Evolutionary conservation across 2,329 filamentous ascomycete species (phyloP), one percentile per base, ranked within the genome.

Genomic region (Phialophora verrucosa): DNA sequence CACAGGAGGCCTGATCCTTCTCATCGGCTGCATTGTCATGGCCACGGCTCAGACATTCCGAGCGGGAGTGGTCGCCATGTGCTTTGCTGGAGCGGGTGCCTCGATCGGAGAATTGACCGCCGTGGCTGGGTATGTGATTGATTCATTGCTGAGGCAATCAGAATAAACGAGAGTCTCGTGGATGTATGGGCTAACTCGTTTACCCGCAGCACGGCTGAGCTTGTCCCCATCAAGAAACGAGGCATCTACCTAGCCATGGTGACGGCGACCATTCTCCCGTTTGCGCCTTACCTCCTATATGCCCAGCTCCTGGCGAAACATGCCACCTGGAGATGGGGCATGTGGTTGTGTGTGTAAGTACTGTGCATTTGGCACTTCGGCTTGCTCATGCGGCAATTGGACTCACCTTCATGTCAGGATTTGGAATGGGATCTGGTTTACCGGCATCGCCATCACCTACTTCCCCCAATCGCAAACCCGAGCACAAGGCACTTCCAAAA

Each of bases 221-320:
- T 68, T 12, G 65, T 65, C 17, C 62, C 65, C 4, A 63, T 65
- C 32, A 62, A 58, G 44, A 62, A 65, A n/a, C 35, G 65, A 42
- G 65, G 65, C 10, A 42, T 57, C 14, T 68, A 65, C 59, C 50
- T 68, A 1, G 58, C 49, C 3, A 27, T 68, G 5, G 51, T 68
- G n/a, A 65, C 59, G 17, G 51, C 32, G 4, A 57, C 29, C 1
- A 59, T 68, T n/a, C 42, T 68, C 8, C 65, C 65, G 17, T 68
- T 68, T 44, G 53, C 44, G n/a, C 65, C 65, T 17, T 67, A 64
- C 29, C 32, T 59, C 8, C 56, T 59, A 1, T 59, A 59, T 31
- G 56, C 32, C 29, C 62, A 58, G 44, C 27, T 55, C 10, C 49
- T 62, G 50, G 50, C 49, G 6, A 42, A 44, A 29, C 60, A 62